These are phyloP conservation scores for Tylopilus sp. DNA, from an alignment of 768 basidiomycete genomes.

Conservation along the genomic window DNA sequence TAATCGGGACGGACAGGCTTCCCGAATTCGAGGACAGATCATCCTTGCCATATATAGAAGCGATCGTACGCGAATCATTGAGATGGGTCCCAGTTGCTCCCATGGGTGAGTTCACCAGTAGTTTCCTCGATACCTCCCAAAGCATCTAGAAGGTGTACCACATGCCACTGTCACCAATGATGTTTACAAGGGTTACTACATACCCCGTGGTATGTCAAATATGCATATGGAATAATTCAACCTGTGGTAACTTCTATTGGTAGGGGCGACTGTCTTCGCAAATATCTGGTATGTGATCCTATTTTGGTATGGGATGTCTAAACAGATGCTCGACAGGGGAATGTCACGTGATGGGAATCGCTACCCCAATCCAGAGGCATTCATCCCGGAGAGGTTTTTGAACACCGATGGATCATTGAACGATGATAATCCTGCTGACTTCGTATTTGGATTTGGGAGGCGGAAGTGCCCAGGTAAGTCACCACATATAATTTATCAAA, in stretches of 20 bases:
- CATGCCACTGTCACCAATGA: background rate
- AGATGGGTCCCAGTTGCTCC: background rate
- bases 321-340: background rate
- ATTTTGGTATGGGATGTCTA: background rate
- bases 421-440: background rate
- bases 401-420: background rate
- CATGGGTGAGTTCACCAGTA: background rate
- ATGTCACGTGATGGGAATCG: background rate
- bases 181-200: background rate
- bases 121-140: background rate
- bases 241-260: background rate
- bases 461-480: background rate
- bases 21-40: background rate
- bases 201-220: background rate
- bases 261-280: slow-evolving; percentile 3
- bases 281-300: slow-evolving; percentile 7
- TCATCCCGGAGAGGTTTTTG: background rate
- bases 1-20: background rate
- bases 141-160: background rate
- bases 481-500: background rate
- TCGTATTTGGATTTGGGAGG: background rate
- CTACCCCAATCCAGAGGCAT: background rate
- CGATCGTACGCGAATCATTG: background rate
- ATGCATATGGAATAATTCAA: background rate
- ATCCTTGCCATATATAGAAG: background rate